Conservation (phyloP, 768 basidiomycete species). For the Tremella mesenterica region DNA sequence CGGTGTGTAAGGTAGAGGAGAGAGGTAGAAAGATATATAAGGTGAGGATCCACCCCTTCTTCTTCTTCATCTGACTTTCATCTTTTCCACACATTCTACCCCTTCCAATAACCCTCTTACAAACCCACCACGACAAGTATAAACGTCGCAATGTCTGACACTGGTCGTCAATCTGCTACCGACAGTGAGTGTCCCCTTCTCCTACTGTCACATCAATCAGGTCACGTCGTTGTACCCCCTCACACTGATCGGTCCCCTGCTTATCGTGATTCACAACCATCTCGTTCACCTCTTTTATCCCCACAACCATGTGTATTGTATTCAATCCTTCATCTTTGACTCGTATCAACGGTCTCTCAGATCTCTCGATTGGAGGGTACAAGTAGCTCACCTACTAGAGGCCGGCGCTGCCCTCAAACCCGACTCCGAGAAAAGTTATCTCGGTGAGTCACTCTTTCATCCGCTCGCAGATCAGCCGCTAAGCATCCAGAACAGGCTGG, state of each 20-base stretch:
- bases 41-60: too few species aligned
- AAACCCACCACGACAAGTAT: too few species aligned
- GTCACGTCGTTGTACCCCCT: neutral
- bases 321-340: neutral
- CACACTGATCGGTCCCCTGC: neutral
- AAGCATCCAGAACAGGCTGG: too few species aligned
- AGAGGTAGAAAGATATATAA: neutral
- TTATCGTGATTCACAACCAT: neutral
- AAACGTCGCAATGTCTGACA: constrained; percentile 42
- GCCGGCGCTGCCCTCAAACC: constrained; percentile 40
- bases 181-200: constrained; percentile 30
- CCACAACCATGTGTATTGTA: neutral
- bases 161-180: constrained; percentile 40
- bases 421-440: constrained; percentile 37
- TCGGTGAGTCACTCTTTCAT: too few species aligned
- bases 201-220: neutral
- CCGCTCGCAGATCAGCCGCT: too few species aligned
- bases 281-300: neutral
- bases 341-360: neutral
- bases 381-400: constrained; percentile 20
- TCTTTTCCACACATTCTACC: neutral
- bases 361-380: neutral
- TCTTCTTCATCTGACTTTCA: neutral
- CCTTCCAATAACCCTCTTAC: too few species aligned
- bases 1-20: neutral